Conservation (phyloP, 1,284 basidiomycete genomes). For the Pisolithus thermaeus region DNA sequence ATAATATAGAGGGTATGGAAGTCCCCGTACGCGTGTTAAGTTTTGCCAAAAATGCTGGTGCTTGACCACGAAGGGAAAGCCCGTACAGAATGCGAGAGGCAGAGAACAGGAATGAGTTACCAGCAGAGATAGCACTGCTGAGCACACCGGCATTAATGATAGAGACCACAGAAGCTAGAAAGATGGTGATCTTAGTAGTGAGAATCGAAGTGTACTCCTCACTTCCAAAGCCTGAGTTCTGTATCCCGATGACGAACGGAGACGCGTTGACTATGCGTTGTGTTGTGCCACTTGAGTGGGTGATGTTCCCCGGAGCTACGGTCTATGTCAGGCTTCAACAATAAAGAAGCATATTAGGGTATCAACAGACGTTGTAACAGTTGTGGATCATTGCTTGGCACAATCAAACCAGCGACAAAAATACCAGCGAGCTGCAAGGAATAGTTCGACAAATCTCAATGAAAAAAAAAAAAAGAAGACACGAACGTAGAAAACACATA, state of each 20-base stretch:
- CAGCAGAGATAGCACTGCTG: conserved; percentile 67
- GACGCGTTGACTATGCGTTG: not conserved
- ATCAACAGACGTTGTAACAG: conserved; percentile 34
- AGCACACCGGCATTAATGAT: conserved; percentile 65
- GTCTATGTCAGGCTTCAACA: not conserved
- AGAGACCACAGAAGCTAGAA: conserved; percentile 45
- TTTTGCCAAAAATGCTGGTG: conserved; percentile 39
- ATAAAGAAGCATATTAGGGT: not conserved
- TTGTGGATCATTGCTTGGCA: conserved; percentile 56
- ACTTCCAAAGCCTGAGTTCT: conserved; percentile 42
- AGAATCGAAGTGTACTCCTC: conserved; percentile 33
- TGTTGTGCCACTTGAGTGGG: not conserved
- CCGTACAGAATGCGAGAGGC: conserved; percentile 69
- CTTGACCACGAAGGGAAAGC: conserved; percentile 61
- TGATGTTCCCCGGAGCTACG: not conserved
- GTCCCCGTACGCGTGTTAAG: conserved; percentile 53
- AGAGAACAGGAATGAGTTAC: conserved; percentile 71
- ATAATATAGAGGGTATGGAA: conserved; percentile 38
- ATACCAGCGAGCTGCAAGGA: conserved; percentile 6
- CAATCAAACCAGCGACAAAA: conserved; percentile 45
- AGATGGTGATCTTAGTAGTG: not conserved
- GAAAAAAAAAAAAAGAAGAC: not conserved
- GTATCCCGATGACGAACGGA: conserved; percentile 75
- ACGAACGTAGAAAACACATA: conserved; percentile 10
- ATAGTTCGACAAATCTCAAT: not conserved